Evolutionary conservation across 2,329 filamentous ascomycete genomes (phyloP).

Genomic region (Rhynchosporium graminicola): DNA sequence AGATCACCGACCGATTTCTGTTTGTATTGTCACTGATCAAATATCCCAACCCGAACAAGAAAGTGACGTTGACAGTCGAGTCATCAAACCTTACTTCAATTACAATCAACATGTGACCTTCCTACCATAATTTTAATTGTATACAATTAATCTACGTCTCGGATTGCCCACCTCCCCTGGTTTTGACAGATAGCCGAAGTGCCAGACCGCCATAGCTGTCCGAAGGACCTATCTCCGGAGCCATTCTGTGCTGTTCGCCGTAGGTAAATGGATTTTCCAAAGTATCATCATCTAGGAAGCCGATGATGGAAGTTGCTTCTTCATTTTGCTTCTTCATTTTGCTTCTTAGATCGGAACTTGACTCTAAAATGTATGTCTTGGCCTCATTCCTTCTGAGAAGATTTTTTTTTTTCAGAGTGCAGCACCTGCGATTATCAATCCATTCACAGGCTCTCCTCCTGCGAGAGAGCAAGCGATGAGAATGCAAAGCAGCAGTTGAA

Average conservation of each 20-base stretch:
- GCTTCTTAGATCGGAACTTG: neutral
- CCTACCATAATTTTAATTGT: too few relatives aligned
- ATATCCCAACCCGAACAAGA: too few relatives aligned
- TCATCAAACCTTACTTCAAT: too few relatives aligned
- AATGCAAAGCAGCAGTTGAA: neutral
- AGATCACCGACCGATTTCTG: too few relatives aligned
- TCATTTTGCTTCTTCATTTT: neutral
- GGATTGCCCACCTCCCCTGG: neutral
- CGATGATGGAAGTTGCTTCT: neutral
- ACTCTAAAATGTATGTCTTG: neutral
- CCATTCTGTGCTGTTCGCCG: neutral
- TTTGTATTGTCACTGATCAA: too few relatives aligned
- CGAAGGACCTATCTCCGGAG: constrained; percentile 3
- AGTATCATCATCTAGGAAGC: neutral
- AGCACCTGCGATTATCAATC: neutral
- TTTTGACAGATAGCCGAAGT: neutral
- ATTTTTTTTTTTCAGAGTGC: neutral
- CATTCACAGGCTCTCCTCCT: neutral
- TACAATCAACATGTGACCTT: too few relatives aligned
- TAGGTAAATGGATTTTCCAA: too few relatives aligned
- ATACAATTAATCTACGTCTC: too few relatives aligned
- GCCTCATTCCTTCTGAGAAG: neutral
- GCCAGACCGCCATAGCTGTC: neutral
- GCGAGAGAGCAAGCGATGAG: neutral
- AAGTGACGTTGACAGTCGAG: too few relatives aligned